Evolutionary conservation across 75 land plant species (phyloP).

Genomic region (Adiantum capillusveneris): DNA sequence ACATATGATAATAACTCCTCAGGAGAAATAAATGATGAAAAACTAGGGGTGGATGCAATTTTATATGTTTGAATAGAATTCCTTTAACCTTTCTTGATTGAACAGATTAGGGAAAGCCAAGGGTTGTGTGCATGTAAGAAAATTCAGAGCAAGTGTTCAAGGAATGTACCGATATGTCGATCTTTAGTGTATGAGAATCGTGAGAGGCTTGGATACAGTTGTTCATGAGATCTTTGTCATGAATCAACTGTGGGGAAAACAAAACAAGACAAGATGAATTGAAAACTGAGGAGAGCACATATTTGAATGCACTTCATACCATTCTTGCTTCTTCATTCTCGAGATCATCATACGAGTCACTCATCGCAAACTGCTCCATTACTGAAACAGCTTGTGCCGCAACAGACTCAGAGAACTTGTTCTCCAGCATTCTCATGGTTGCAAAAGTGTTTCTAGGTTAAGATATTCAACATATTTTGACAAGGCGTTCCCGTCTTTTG

Average conservation of each 20-base stretch:
- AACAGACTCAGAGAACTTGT: conserved; percentile 20
- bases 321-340: conserved; percentile 19
- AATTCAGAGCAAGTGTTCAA: neutral
- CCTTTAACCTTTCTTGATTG: too few species aligned
- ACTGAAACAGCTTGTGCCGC: conserved; percentile 7
- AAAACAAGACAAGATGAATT: too few species aligned
- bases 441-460: conserved; percentile 17
- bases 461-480: neutral
- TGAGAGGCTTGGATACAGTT: conserved; percentile 31
- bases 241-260: conserved; percentile 13
- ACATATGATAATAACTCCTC: too few species aligned
- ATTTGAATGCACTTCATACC: conserved; percentile 6
- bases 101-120: too few species aligned
- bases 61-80: too few species aligned
- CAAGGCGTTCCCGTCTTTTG: too few species aligned
- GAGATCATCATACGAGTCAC: conserved; percentile 18
- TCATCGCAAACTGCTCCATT: conserved; percentile 12
- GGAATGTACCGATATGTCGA: conserved; percentile 12
- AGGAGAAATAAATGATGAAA: too few species aligned
- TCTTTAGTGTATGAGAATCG: conserved; percentile 23
- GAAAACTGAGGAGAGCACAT: neutral
- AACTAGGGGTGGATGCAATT: too few species aligned
- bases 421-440: conserved; percentile 22
- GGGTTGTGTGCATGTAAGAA: too few species aligned
- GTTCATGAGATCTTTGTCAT: conserved; percentile 25